Conservation (phyloP, 371 early-diverging fungal genomes). For the Mucor velutinosus region DNA sequence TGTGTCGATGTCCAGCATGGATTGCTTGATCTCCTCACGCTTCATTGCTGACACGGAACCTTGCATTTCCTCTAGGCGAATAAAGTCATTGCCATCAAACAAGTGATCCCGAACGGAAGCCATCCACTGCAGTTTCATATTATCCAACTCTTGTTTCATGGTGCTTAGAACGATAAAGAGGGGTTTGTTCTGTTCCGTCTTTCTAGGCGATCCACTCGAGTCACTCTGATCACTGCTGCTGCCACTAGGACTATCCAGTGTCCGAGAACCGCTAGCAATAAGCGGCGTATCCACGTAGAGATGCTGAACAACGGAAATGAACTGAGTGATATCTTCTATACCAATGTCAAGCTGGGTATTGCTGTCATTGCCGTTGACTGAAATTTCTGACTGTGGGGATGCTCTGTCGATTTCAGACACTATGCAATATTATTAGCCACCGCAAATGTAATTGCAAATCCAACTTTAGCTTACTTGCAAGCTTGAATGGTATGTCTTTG, state of each 20-base stretch:
- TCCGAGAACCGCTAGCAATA: not conserved
- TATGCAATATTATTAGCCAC: not conserved
- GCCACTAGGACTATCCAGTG: not conserved
- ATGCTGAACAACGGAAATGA: constrained; percentile 13
- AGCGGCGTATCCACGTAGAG: constrained; percentile 7
- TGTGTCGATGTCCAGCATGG: not conserved
- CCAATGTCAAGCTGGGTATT: not conserved
- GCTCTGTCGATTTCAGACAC: constrained; percentile 40
- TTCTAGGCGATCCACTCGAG: not conserved
- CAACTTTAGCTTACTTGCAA: constrained; percentile 30
- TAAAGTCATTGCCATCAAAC: constrained; percentile 16
- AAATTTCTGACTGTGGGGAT: constrained; percentile 71
- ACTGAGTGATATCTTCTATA: constrained; percentile 10
- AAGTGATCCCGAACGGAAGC: constrained; percentile 48
- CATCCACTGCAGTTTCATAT: constrained; percentile 61
- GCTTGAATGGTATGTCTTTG: constrained; percentile 62
- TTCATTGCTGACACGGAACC: not conserved
- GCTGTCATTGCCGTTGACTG: constrained; percentile 41
- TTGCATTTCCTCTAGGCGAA: not conserved
- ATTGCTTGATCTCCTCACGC: not conserved
- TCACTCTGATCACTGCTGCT: not conserved
- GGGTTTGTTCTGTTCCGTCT: not conserved
- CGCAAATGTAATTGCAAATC: not conserved
- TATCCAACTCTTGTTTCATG: constrained; percentile 60
- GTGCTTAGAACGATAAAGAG: constrained; percentile 33